These are phyloP conservation scores for Helianthus tuberosus DNA, from an alignment of 129 eudicot genomes.

Conservation along the genomic window DNA sequence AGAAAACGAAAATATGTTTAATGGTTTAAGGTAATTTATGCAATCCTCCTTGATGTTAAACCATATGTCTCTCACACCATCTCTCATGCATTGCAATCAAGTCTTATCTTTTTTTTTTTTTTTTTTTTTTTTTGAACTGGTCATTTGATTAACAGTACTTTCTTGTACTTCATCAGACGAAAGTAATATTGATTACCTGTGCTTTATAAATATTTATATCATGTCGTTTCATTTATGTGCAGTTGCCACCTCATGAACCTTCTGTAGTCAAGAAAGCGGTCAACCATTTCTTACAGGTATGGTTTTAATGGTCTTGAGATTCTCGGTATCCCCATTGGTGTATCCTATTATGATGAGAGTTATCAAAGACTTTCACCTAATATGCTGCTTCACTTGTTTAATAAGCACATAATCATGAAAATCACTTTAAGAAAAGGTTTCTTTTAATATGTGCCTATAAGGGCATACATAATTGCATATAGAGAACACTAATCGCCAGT, in stretches of 20 bases:
- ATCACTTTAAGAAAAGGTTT: not conserved
- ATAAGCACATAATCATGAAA: not conserved
- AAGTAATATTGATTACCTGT: constrained; percentile 2
- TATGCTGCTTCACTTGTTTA: constrained; percentile 14
- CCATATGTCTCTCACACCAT: not conserved
- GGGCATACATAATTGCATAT: not conserved
- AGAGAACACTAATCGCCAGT: not conserved
- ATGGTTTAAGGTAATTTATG: not conserved
- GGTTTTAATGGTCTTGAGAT: constrained; percentile 20
- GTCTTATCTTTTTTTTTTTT: not conserved
- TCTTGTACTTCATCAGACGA: constrained; percentile 3
- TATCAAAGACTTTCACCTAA: not conserved
- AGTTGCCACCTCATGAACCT: constrained; percentile 97
- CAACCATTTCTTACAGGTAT: constrained; percentile 93
- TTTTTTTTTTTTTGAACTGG: not conserved
- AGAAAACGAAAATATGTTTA: not conserved
- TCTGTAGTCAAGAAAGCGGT: constrained; percentile 84
- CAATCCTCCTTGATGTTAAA: not conserved
- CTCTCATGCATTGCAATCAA: not conserved
- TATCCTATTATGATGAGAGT: not conserved
- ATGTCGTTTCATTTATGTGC: constrained; percentile 34
- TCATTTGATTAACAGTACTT: constrained; percentile 6
- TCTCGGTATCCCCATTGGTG: not conserved
- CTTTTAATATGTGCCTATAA: not conserved
- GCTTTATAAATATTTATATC: not conserved